A percentile compares a stretch with the other conserved stretches of the same genome.
Evolutionary conservation across 176 grass and related monocot genomes (phyloP).

Genomic region (Leersia perrieri): DNA sequence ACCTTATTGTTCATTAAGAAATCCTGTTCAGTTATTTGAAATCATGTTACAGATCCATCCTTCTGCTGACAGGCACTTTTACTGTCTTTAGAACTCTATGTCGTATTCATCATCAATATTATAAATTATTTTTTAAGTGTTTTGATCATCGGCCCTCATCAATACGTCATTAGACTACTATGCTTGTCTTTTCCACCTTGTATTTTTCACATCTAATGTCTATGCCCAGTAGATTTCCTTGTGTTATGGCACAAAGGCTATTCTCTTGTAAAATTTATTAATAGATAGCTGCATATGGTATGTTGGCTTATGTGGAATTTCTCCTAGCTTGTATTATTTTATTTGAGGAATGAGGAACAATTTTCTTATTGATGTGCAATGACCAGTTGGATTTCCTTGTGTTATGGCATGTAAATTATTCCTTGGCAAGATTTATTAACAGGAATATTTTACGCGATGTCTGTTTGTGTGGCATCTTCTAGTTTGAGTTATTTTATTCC

Average conservation of each 20-base stretch:
- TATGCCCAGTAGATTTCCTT: not conserved
- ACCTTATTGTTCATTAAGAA: not conserved
- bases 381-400: not conserved
- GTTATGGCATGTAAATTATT: not conserved
- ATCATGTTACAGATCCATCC: not conserved
- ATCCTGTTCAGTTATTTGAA: not conserved
- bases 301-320: not conserved
- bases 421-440: not conserved
- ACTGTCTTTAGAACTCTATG: not conserved
- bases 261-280: not conserved
- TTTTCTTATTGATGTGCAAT: not conserved
- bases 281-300: not conserved
- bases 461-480: not conserved
- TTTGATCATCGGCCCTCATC: not conserved
- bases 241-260: not conserved
- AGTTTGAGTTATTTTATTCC: not conserved
- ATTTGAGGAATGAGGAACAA: constrained; percentile 23
- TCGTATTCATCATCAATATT: not conserved
- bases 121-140: not conserved
- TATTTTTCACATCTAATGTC: not conserved
- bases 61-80: not conserved
- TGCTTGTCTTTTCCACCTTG: not conserved
- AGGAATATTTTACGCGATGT: not conserved
- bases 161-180: not conserved
- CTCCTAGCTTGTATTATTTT: not conserved